These are phyloP conservation scores for Hanseniaspora lindneri DNA, from an alignment of 805 yeast genomes.

Conservation along the genomic window DNA sequence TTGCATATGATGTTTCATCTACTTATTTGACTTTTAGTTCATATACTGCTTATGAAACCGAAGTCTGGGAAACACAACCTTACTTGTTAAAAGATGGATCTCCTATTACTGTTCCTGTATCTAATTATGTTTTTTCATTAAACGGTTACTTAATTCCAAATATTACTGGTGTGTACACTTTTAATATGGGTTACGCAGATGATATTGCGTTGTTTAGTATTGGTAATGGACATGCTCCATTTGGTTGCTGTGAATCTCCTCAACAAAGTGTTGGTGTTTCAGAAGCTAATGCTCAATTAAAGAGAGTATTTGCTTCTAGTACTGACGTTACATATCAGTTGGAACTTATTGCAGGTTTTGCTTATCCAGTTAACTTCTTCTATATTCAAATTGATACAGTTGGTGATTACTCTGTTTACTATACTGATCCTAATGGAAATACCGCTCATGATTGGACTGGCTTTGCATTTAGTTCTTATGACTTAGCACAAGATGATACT, in stretches of 20 bases:
- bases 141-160: slow-evolving; percentile 7
- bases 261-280: background rate
- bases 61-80: background rate
- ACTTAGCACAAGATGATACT: slow-evolving; percentile 1
- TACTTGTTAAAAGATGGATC: background rate
- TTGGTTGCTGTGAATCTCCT: background rate
- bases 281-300: background rate
- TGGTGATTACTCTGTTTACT: slow-evolving; percentile 17
- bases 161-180: background rate
- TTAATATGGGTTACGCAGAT: background rate
- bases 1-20: background rate
- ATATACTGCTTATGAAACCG: background rate
- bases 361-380: slow-evolving; percentile 26
- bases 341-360: slow-evolving; percentile 19
- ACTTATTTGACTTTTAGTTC: background rate
- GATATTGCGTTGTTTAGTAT: background rate
- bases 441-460: slow-evolving; percentile 18
- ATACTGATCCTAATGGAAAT: slow-evolving; percentile 21
- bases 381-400: slow-evolving; percentile 20
- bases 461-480: slow-evolving; percentile 16
- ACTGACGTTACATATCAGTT: slow-evolving; percentile 18
- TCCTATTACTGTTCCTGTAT: background rate
- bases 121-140: slow-evolving; percentile 2
- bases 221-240: background rate
- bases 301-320: background rate